These are phyloP conservation scores for Jasminum sambac DNA, from an alignment of 257 asterid genomes.

Conservation along the genomic window DNA sequence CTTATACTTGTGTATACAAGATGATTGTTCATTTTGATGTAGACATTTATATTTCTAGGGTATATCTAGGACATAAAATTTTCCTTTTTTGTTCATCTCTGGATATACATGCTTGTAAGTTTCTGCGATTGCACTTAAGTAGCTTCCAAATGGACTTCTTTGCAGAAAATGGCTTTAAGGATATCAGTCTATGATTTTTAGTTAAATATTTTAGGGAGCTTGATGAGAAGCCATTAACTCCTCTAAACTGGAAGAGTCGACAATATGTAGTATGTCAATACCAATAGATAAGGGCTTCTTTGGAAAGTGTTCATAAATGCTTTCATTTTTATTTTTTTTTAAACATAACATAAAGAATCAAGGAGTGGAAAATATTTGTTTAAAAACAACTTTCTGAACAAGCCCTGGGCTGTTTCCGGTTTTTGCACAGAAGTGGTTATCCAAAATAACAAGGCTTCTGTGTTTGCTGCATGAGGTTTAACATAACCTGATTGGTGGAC, in stretches of 20 bases:
- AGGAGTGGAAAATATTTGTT: too few relatives aligned
- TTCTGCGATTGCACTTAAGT: not conserved
- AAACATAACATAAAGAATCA: too few relatives aligned
- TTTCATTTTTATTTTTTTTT: too few relatives aligned
- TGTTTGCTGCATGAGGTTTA: not conserved
- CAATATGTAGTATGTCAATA: not conserved
- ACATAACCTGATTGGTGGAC: not conserved
- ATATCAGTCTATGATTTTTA: not conserved
- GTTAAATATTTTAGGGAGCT: constrained; percentile 10
- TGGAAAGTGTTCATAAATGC: too few relatives aligned
- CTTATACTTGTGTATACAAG: not conserved
- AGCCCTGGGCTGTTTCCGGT: not conserved
- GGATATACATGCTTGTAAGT: not conserved
- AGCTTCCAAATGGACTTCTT: not conserved
- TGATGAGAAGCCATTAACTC: not conserved
- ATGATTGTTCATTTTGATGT: not conserved
- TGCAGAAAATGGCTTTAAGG: constrained; percentile 1
- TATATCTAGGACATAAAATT: not conserved
- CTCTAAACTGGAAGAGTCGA: not conserved
- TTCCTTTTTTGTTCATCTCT: not conserved
- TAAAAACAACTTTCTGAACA: too few relatives aligned
- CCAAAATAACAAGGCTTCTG: not conserved
- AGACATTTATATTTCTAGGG: not conserved
- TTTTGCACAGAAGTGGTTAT: not conserved
- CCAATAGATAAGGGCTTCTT: not conserved